Conservation (phyloP, 2,329 filamentous ascomycete genomes). For the Akanthomyces muscarius region DNA sequence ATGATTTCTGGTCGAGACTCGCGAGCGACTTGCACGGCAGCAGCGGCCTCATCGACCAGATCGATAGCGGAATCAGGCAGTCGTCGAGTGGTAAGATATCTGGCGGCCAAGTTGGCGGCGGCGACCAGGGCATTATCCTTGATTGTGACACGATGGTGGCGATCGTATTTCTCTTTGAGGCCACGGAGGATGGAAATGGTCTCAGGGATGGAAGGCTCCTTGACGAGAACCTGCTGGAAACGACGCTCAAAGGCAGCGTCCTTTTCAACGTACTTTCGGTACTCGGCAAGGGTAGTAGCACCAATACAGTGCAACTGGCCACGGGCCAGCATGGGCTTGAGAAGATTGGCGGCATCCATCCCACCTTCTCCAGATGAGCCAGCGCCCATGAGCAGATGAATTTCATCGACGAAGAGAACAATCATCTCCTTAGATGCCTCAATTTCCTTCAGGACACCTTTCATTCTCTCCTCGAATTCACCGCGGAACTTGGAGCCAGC, state of each 20-base stretch:
- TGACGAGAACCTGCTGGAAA: slow-evolving; percentile 97
- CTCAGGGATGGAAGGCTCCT: slow-evolving; percentile 83
- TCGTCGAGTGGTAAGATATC: slow-evolving; percentile 86
- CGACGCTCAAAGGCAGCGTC: slow-evolving; percentile 96
- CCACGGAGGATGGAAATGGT: slow-evolving; percentile 98
- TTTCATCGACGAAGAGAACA: slow-evolving; percentile 97
- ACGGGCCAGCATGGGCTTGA: slow-evolving; percentile 97
- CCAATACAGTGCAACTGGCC: slow-evolving; percentile 97
- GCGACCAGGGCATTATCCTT: slow-evolving; percentile 90
- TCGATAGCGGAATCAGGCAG: slow-evolving; percentile 97
- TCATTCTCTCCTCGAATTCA: slow-evolving; percentile 99
- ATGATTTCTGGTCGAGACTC: slow-evolving; percentile 96
- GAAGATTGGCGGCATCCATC: slow-evolving; percentile 96
- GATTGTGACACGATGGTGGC: slow-evolving; percentile 96
- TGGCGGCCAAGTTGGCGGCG: slow-evolving; percentile 83
- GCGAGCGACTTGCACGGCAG: slow-evolving; percentile 89
- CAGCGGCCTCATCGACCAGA: slow-evolving; percentile 91
- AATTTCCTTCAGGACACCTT: slow-evolving; percentile 96
- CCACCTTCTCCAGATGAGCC: slow-evolving; percentile 91
- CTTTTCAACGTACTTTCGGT: slow-evolving; percentile 98
- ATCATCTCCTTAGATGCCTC: slow-evolving; percentile 93
- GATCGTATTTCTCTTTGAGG: slow-evolving; percentile 95
- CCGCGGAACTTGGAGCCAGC: slow-evolving; percentile 97
- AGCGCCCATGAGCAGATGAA: slow-evolving; percentile 96
- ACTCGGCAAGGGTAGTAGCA: slow-evolving; percentile 90